Evolutionary conservation across 352 stramenopile genomes (phyloP).

Genomic region (Phytopythium litorale): DNA sequence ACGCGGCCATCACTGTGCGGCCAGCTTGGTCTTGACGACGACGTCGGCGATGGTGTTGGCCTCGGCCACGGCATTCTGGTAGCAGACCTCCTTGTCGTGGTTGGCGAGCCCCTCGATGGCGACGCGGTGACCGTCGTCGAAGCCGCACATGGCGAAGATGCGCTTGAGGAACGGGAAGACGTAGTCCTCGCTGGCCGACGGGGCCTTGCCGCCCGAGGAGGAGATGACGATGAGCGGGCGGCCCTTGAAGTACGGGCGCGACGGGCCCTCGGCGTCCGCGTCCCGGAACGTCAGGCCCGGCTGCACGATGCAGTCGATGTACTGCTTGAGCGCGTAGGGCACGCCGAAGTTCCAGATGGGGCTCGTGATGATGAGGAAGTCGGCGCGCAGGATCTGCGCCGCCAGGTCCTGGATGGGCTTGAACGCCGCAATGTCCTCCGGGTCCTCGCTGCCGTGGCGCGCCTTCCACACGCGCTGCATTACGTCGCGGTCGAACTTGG

Average conservation of each 20-base stretch:
- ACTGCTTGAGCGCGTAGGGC: slow-evolving; percentile 80
- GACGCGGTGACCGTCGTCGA: slow-evolving; percentile 61
- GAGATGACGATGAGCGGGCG: slow-evolving; percentile 69
- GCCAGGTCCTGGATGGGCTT: slow-evolving; percentile 59
- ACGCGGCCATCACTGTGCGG: background rate
- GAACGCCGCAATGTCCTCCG: slow-evolving; percentile 50
- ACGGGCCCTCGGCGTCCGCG: slow-evolving; percentile 52
- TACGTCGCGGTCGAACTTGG: slow-evolving; percentile 68
- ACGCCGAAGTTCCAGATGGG: slow-evolving; percentile 80
- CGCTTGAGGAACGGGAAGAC: slow-evolving; percentile 67
- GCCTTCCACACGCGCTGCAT: slow-evolving; percentile 70
- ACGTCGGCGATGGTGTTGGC: slow-evolving; percentile 57
- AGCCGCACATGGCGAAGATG: slow-evolving; percentile 77
- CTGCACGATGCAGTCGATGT: slow-evolving; percentile 79
- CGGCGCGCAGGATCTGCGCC: slow-evolving; percentile 57
- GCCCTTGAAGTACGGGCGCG: slow-evolving; percentile 52
- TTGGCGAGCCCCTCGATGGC: slow-evolving; percentile 57
- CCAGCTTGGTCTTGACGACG: slow-evolving; percentile 27
- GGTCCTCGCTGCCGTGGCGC: slow-evolving; percentile 56
- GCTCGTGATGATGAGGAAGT: slow-evolving; percentile 73
- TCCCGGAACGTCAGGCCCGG: slow-evolving; percentile 66
- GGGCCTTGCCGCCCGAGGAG: slow-evolving; percentile 63
- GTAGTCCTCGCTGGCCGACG: slow-evolving; percentile 52
- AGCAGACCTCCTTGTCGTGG: slow-evolving; percentile 63
- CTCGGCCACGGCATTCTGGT: slow-evolving; percentile 44